Conservation (phyloP, 2,329 filamentous ascomycete genomes). For the Penicillium sp. region DNA sequence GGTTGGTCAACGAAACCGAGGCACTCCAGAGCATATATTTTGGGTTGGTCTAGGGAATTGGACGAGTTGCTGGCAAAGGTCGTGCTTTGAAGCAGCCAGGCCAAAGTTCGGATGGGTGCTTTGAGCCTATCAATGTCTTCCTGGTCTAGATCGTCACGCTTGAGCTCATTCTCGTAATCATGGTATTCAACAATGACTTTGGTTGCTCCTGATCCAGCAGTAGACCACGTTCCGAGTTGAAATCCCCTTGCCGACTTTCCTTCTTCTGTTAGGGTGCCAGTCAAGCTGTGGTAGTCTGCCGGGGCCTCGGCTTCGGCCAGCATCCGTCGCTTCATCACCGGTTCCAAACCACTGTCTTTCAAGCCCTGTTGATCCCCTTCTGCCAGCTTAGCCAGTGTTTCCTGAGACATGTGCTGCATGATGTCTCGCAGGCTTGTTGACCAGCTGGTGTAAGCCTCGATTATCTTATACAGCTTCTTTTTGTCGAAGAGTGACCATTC, state of each 20-base stretch:
- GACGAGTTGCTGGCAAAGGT: conserved; percentile 23
- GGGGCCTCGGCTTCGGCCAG: conserved; percentile 26
- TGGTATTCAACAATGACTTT: conserved; percentile 34
- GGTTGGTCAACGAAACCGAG: conserved; percentile 34
- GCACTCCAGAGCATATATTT: conserved; percentile 36
- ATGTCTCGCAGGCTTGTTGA: conserved; percentile 31
- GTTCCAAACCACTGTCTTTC: conserved; percentile 32
- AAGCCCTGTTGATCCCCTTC: conserved; percentile 18
- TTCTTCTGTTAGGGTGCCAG: conserved; percentile 29
- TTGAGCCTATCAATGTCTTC: conserved; percentile 32
- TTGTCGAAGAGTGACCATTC: conserved; percentile 41
- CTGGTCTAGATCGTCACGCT: conserved; percentile 29
- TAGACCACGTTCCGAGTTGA: conserved; percentile 27
- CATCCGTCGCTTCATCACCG: conserved; percentile 30
- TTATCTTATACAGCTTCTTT: conserved; percentile 30
- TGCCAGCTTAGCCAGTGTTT: conserved; percentile 24
- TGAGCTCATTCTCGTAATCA: conserved; percentile 30
- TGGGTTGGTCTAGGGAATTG: conserved; percentile 26
- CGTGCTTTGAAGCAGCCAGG: conserved; percentile 35
- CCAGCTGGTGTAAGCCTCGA: conserved; percentile 35
- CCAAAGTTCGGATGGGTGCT: conserved; percentile 31
- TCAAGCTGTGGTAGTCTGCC: conserved; percentile 25
- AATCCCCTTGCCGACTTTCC: conserved; percentile 25
- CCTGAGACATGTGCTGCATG: conserved; percentile 37
- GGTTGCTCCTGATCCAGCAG: conserved; percentile 7